Percentiles rank a stretch among this genome's conserved stretches.
Evolutionary conservation across 805 yeast genomes (phyloP).

Genomic region (Lipomyces kockii): DNA sequence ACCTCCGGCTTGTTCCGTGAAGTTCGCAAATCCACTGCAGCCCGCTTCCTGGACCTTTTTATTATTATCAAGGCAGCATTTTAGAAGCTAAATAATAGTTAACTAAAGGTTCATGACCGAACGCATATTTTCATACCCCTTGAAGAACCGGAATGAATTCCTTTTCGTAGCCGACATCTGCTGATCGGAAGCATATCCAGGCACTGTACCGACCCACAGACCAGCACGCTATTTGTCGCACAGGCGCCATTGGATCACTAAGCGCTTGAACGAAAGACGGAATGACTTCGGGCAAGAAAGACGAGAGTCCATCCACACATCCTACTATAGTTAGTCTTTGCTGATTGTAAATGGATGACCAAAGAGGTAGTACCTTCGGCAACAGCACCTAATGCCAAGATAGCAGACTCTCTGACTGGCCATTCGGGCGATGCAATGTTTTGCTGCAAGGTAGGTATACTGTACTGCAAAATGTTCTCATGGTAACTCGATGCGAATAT

Average conservation of each 20-base stretch:
- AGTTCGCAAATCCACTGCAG: slow-evolving; percentile 81
- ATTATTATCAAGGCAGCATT: slow-evolving; percentile 77
- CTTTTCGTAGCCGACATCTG: slow-evolving; percentile 62
- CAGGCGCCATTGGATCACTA: slow-evolving; percentile 69
- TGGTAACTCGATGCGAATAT: slow-evolving; percentile 73
- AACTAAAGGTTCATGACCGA: neutral
- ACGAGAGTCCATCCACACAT: slow-evolving; percentile 67
- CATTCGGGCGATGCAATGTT: slow-evolving; percentile 73
- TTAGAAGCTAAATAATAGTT: slow-evolving; percentile 46
- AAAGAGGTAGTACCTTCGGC: slow-evolving; percentile 63
- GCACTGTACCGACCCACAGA: slow-evolving; percentile 81
- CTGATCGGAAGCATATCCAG: slow-evolving; percentile 79
- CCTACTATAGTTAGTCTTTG: neutral
- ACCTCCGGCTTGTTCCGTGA: slow-evolving; percentile 76
- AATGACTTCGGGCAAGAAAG: slow-evolving; percentile 76
- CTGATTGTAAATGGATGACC: neutral
- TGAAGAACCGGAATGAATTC: slow-evolving; percentile 79
- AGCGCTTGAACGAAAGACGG: slow-evolving; percentile 84
- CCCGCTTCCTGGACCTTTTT: slow-evolving; percentile 97
- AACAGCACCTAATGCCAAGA: slow-evolving; percentile 92
- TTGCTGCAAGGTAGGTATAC: slow-evolving; percentile 76
- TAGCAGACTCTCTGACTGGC: slow-evolving; percentile 92
- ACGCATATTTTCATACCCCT: slow-evolving; percentile 51
- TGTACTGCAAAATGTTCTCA: slow-evolving; percentile 62
- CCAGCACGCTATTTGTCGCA: slow-evolving; percentile 95